Base-by-base conservation (phyloP, 1,139 yeast species). In the Saccharomyces pastorianus region DNA sequence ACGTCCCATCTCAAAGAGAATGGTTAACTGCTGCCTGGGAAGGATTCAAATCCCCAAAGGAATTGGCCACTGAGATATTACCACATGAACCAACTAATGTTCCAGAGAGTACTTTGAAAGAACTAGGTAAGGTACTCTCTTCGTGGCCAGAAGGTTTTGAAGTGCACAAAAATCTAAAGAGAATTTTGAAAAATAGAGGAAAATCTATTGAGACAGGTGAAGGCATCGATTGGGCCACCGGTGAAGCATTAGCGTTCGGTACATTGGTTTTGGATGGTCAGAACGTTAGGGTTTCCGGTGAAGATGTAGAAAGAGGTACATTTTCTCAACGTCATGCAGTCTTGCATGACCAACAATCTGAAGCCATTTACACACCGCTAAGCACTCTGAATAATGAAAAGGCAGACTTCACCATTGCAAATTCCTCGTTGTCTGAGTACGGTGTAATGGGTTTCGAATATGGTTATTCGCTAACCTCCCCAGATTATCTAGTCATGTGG, bases 291-390 rank as follows among this genome's bases (percentile, higher is more conserved):
- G 87, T 93, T 55, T 88, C 97, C 52, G 99, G 99, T 72, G 98
- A 93, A 79, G 99, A 93, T 82, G 99, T 93, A 62, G 99, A 95
- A 81, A 90, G 99, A 84, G 99, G 99, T 80, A 93, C 99, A 50
- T 93, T 93, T 81, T 93, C 99, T 57, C 99, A 93, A 79, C 95
- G 99, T 79, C 99, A 93, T 71, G 95, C 99, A 55, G 98, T 93
- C 52, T 80, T 93, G 71, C 99, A 95, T 73, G 99, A 95, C 74
- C 99, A 93, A 78, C 78, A 83, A 56, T 84, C 87, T 53, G 98
- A 91, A 74, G 76, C 76, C 52, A 83, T 88, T 28, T 84, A 86
- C 76, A 85, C 90, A 59, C 98, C 99, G 65, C 80, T 93, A 72
- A 81, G 87, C 72, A 79, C 87, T 70, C 78, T 91, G 63, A 77